These are phyloP conservation scores for Murraya paniculata DNA, from an alignment of 345 rosid species.

Conservation along the genomic window DNA sequence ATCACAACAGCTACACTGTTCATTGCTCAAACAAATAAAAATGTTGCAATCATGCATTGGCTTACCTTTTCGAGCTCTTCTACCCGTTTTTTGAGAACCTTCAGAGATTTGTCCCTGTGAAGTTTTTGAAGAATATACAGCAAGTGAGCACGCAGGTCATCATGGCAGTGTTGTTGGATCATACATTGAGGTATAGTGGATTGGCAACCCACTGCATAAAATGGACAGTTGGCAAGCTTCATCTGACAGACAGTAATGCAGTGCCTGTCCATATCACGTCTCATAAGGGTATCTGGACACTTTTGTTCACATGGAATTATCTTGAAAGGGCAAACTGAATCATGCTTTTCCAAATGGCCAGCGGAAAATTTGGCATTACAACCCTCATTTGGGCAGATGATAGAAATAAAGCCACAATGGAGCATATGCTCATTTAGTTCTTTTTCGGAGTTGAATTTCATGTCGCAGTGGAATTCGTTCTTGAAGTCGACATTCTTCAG, in stretches of 20 bases:
- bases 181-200: slow-evolving; percentile 47
- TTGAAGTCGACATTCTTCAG: slow-evolving; percentile 77
- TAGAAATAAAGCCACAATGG: slow-evolving; percentile 56
- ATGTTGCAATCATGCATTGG: background rate
- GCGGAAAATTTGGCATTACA: slow-evolving; percentile 55
- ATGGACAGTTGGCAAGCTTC: slow-evolving; percentile 85
- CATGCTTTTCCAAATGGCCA: slow-evolving; percentile 60
- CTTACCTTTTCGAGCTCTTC: slow-evolving; percentile 62
- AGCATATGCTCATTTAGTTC: slow-evolving; percentile 49
- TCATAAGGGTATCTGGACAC: slow-evolving; percentile 61
- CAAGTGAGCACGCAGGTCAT: slow-evolving; percentile 59
- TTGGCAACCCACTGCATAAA: slow-evolving; percentile 71
- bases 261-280: slow-evolving; percentile 87
- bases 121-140: slow-evolving; percentile 51
- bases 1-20: background rate
- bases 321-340: slow-evolving; percentile 73
- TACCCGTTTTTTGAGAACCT: slow-evolving; percentile 46
- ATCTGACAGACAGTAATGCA: slow-evolving; percentile 84
- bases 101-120: slow-evolving; percentile 53
- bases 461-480: slow-evolving; percentile 58
- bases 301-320: slow-evolving; percentile 79
- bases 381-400: slow-evolving; percentile 69
- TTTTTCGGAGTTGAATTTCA: slow-evolving; percentile 49
- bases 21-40: background rate
- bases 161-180: slow-evolving; percentile 50